Conservation (phyloP, 768 basidiomycete genomes). For the Leucogyrophana mollusca region DNA sequence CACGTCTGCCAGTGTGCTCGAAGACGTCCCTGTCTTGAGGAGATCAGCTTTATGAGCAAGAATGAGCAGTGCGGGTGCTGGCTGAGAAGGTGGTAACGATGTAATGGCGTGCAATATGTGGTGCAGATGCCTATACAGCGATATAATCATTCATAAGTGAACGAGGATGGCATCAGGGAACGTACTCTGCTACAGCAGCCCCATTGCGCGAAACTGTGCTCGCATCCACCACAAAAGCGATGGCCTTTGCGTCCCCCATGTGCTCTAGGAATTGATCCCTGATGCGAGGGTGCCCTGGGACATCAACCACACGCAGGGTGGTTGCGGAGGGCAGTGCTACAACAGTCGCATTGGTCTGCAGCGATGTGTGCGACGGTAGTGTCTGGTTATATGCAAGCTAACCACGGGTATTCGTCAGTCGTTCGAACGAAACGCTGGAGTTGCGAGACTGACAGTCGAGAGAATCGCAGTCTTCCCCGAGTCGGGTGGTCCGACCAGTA, state of each 20-base stretch:
- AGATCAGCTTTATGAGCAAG: constrained; percentile 79
- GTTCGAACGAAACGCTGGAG: neutral
- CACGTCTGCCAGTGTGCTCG: constrained; percentile 38
- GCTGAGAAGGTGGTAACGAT: constrained; percentile 70
- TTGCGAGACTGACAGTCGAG: constrained; percentile 54
- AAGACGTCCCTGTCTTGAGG: constrained; percentile 45
- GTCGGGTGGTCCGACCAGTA: constrained; percentile 75
- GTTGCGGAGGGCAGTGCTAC: constrained; percentile 44
- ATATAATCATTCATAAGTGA: constrained; percentile 3
- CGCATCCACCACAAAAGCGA: constrained; percentile 81
- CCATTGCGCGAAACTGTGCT: constrained; percentile 78
- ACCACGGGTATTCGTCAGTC: constrained; percentile 6
- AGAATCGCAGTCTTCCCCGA: constrained; percentile 81
- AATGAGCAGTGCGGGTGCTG: constrained; percentile 59
- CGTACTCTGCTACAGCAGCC: constrained; percentile 76
- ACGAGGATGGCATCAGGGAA: constrained; percentile 12
- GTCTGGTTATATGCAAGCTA: constrained; percentile 68
- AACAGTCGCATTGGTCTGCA: constrained; percentile 66
- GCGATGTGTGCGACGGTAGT: constrained; percentile 70
- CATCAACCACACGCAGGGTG: constrained; percentile 58
- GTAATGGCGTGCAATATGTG: constrained; percentile 65
- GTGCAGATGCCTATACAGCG: constrained; percentile 63
- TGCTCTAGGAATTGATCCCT: constrained; percentile 71
- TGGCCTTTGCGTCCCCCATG: constrained; percentile 56
- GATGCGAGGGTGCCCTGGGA: constrained; percentile 86